Base-by-base conservation (phyloP, 176 grass and related monocot species). In the Hordeum vulgare region DNA sequence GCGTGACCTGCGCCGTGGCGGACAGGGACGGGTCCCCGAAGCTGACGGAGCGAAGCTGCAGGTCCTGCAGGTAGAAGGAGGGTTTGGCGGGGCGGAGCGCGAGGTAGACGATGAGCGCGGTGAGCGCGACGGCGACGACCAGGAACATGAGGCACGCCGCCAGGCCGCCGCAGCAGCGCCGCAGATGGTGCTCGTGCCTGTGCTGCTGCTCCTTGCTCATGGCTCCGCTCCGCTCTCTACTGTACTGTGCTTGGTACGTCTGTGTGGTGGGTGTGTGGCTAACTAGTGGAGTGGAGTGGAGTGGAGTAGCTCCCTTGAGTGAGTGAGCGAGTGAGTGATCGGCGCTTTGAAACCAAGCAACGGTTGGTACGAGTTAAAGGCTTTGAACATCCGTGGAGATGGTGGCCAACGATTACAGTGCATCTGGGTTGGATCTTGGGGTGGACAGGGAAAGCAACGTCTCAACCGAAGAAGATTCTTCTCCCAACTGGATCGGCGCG, bases 1-100 rank as follows among this genome's bases (percentile, higher is more conserved):
- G 81, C 27, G 94, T 94, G 33, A 88, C 90, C 84, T 94, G 81
- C 3, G 12, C 24, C 18, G 33, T 58, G 53, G 53, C 53, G 53
- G 53, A 39, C 4, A 97, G 27, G 0, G 92, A 53, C 0, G 94
- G 94, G 83, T 87, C 75, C 75, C 83, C 74, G 68, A 90, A 71
- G 85, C 90, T 79, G 85, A 97, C 80, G 83, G 66, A 61, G 42
- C 13, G 84, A 23, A 94, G 77, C 71, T 90, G 45, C 4, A 86
- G 77, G 80, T 94, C 86, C 81, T 94, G 90, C 69, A 97, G 85
- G 88, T 90, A 92, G 88, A 97, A 94, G 59, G 86, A 71, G 0
- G 94, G 92, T 71, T 94, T 92, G 83, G 92, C 87, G 6, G 94
- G 94, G 66, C 36, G 92, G 0, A 97, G 90, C 1, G 77, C 74